Base-by-base conservation (phyloP, 495 filamentous ascomycete species). In the Hyaloscypha variabilis region DNA sequence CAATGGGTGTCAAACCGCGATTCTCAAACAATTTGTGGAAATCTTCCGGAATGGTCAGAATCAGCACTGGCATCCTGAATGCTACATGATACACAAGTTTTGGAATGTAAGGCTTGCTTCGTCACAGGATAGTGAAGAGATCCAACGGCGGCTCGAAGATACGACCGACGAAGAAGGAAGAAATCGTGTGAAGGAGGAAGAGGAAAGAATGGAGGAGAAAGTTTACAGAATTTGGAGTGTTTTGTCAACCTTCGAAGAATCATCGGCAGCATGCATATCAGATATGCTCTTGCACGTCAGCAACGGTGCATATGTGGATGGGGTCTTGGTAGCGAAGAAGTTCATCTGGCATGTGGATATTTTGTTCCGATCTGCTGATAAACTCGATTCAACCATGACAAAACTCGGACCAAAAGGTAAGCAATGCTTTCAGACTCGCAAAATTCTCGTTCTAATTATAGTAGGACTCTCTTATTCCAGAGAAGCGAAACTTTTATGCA, bases 1-100 rank as follows among this genome's bases (percentile, higher is more conserved):
- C 75, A 96, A 92, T 75, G 96, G 96, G 36, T 99, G 96, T 73
- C 92, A 96, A 67, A 97, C 93, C 6, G 90, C 95, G n/a, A 99
- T 99, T 62, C 82, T 99, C 24, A 99, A 99, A 77, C 96, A 99
- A 73, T 99, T 99, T 72, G 96, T 99, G 28, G 95, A 99, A 76
- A 97, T 99, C 65, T 98, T 93, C 77, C 87, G 96, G 57, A 97
- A 98, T 75, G 94, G 95, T 0, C 88, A 96, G 73, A 97, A 98
- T 73, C 96, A 99, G 74, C 96, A 99, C 71, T 99, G 96, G 96
- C 96, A 99, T 73, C 96, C 96, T 3, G 96, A 99, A 75, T 99
- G 96, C 77, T 99, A 99, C 75, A 99, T 98, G 95, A 99, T 99
- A 51, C 96, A 99, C 77, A 99, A 99, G 74, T 99, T 98, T 78